Base-by-base conservation (phyloP, 192 early-diverging fungal species). In the Backusella sp. region DNA sequence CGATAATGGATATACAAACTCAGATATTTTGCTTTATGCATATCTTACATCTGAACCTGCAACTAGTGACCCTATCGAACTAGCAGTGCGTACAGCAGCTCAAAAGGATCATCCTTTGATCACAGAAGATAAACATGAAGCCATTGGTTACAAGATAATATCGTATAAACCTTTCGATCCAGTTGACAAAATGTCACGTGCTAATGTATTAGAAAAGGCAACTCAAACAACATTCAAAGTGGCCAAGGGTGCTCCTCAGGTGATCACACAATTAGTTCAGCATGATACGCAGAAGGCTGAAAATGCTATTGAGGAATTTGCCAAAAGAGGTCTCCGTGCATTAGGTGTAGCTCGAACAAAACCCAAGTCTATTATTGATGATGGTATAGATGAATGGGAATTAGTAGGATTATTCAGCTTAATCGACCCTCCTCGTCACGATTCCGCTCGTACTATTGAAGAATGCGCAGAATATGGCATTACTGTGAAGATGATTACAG, bases 161-260 rank as follows among this genome's bases (percentile, higher is more conserved):
- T 76, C 82, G 7, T 94, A 92, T 79, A 83, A 89, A 26, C 93
- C 93, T 1, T 94, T 94, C 82, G 92, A 93, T 82, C 92, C 93
- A 11, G 78, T 72, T 9, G 83, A 86, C 68, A 94, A 94, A 77
- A 87, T 89, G 81, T 93, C 91, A 9, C 86, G 88, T 66, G 92
- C 90, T 19, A 92, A 83, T 4, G 84, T 93, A 9, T 71, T 77
- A 17, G 84, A 94, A 66, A 35, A 86, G 23, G 73, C 75, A 3
- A 87, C 84, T 0, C 83, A 83, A 21, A 79, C 86, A 23, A 73
- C 80, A 7, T 92, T 92, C 78, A 83, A 87, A 28, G 86, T 85
- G 11, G 89, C 90, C 73, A 94, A 94, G 78, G 93, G 93, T 74
- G 93, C 93, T 26, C 92, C 92, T 8, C 92, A 92, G 70, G 92